Base-by-base conservation (phyloP, 1,284 basidiomycete genomes). In the Sanghuangporus weigelae region DNA sequence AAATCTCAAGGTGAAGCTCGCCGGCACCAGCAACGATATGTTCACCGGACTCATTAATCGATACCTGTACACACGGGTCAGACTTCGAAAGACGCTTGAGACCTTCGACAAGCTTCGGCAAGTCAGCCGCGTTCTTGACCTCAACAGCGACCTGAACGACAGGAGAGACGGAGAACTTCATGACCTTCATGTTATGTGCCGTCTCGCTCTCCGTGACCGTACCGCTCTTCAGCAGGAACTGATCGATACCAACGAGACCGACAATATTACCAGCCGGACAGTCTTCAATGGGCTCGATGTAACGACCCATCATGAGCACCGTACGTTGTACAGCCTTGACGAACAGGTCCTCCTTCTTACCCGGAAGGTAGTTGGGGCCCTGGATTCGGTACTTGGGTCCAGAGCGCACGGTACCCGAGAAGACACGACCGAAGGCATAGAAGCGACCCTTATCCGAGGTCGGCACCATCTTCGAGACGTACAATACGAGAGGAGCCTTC, bases 371-470 rank as follows among this genome's bases (percentile, higher is more conserved):
- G 87, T 99, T 99, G 71, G 96, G 97, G 59, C 97, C 97, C 81
- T 99, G 97, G 74, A 99, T 99, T 75, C 97, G 95, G 81, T 98
- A 90, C 84, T 99, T 99, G 75, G 96, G 97, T 67, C 97, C 97
- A 67, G 97, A 90, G 71, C 87, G 88, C 74, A 98, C 95, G 70
- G 95, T 98, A 77, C 97, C 97, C 68, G 97, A 95, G 87, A 99
- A 99, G 83, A 99, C 91, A 88, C 97, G 97, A 81, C 97, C 97
- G 79, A 99, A 99, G 70, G 97, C 97, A 81, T 99, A 99, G 92
- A 99, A 99, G 69, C 97, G 96, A 74, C 97, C 97, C 83, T 99
- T 99, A 81, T 99, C 97, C 72, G 96, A 97, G 65, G 97, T 99
- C 69, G 97, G 97, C 71, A 99, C 96, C 97, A 99, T 99, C 89